Evolutionary conservation across 352 stramenopile species (phyloP).

Genomic region (Pythium phragmitis): DNA sequence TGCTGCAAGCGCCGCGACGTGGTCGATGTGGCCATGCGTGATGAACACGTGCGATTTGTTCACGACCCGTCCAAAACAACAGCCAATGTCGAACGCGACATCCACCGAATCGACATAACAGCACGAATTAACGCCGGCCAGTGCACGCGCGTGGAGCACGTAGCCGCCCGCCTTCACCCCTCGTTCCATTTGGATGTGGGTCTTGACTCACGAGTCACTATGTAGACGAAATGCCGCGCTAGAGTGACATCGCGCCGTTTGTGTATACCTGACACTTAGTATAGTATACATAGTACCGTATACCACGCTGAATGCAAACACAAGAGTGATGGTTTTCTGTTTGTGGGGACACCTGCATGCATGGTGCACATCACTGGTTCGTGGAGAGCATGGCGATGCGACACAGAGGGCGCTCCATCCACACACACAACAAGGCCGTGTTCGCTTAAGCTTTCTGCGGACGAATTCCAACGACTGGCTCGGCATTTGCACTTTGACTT

Average conservation of each 20-base stretch:
- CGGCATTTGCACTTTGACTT: not conserved
- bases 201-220: not conserved
- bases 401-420: too few species aligned
- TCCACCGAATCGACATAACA: slow-evolving; percentile 77
- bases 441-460: not conserved
- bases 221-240: not conserved
- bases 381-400: too few species aligned
- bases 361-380: not conserved
- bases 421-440: too few species aligned
- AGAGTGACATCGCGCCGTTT: not conserved
- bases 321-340: slow-evolving; percentile 11
- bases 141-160: slow-evolving; percentile 51
- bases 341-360: slow-evolving; percentile 9
- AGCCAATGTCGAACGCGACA: slow-evolving; percentile 77
- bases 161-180: slow-evolving; percentile 37
- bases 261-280: not conserved
- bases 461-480: not conserved
- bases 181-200: not conserved
- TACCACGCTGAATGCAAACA: slow-evolving; percentile 4
- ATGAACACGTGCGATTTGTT: slow-evolving; percentile 84
- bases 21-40: slow-evolving; percentile 85
- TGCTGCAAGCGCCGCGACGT: slow-evolving; percentile 61
- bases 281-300: not conserved
- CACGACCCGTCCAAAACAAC: slow-evolving; percentile 40
- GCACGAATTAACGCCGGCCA: slow-evolving; percentile 76